Percentiles rank a stretch among this genome's conserved stretches.
These are phyloP conservation scores for Iris macrosiphon DNA, from an alignment of 106 monocot genomes.

Conservation along the genomic window DNA sequence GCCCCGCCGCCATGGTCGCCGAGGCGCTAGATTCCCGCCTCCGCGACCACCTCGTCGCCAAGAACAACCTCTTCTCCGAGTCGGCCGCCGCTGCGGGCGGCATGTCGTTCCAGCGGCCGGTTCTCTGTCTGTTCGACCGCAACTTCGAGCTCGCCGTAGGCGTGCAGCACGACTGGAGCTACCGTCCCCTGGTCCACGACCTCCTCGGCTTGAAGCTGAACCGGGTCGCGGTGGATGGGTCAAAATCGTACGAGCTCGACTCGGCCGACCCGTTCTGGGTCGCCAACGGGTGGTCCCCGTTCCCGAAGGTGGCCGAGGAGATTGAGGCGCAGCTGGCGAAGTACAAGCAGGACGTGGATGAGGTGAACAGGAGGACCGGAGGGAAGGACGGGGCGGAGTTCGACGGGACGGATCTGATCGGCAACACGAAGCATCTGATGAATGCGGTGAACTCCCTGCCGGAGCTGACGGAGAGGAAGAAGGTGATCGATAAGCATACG, in stretches of 20 bases:
- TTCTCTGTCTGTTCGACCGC: conserved; percentile 81
- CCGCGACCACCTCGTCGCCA: conserved; percentile 63
- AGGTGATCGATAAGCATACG: conserved; percentile 89
- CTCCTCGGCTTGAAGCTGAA: conserved; percentile 74
- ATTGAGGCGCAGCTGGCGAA: conserved; percentile 79
- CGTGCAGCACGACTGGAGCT: conserved; percentile 92
- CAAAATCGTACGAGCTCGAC: conserved; percentile 67
- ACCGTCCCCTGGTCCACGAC: conserved; percentile 79
- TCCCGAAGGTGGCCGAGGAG: conserved; percentile 93
- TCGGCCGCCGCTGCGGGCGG: conserved; percentile 21
- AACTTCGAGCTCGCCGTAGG: conserved; percentile 92
- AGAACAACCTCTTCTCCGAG: conserved; percentile 79
- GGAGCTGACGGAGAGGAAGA: conserved; percentile 90
- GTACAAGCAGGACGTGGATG: conserved; percentile 93
- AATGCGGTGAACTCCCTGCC: conserved; percentile 93
- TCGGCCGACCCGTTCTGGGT: conserved; percentile 76
- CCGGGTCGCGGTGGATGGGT: conserved; percentile 29
- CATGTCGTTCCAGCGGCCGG: conserved; percentile 76
- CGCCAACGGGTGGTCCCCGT: conserved; percentile 74
- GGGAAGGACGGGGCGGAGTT: conserved; percentile 67
- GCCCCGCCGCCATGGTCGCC: conserved; percentile 91
- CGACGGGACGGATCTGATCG: conserved; percentile 83
- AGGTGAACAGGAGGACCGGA: conserved; percentile 76
- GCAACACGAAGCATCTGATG: conserved; percentile 87
- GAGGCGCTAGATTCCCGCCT: conserved; percentile 58